Conservation (phyloP, 129 eudicot genomes). For the Helianthus annuus region HanXRQr2.0-SUNRISE NC_035438.2:85090029-85090528, state of each 20-base stretch:
- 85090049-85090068: not conserved
- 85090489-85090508: not conserved
- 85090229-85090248: not conserved
- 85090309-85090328: conserved; percentile 94
- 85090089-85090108: not conserved
- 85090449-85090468: conserved; percentile 94
- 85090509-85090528: not conserved
- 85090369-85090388: conserved; percentile 89
- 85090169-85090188: not conserved
- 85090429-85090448: conserved; percentile 98
- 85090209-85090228: not conserved
- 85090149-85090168: not conserved
- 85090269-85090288: not conserved
- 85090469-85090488: conserved; percentile 22
- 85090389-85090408: conserved; percentile 62
- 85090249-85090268: not conserved
- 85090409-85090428: conserved; percentile 85
- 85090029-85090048: conserved; percentile 15
- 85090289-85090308: conserved; percentile 62
- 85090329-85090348: conserved; percentile 89
- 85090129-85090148: not conserved
- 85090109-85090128: conserved; percentile 5
- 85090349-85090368: conserved; percentile 91
- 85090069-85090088: conserved; percentile 5
- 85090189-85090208: conserved; percentile 2